These are phyloP conservation scores for Rhododendron vialii DNA, from an alignment of 148 eudicot genomes.

Conservation along the genomic window DNA sequence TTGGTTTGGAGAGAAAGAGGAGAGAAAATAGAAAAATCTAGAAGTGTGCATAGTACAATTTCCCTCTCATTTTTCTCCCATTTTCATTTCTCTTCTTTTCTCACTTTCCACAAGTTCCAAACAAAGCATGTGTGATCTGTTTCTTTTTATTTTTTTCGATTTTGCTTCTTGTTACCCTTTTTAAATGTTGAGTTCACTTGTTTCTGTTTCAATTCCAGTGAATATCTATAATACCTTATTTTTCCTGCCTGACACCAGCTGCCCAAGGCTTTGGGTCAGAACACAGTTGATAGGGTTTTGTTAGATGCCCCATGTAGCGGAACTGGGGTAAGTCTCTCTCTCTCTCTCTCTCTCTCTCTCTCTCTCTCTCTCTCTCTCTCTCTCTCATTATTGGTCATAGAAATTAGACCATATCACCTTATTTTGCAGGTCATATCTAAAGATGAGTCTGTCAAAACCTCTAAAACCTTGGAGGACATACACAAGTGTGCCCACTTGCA, in stretches of 20 bases:
- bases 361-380: not conserved
- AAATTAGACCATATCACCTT: not conserved
- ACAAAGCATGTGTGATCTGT: not conserved
- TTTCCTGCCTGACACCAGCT: constrained; percentile 41
- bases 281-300: constrained; percentile 79
- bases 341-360: not conserved
- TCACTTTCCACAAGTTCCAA: no score
- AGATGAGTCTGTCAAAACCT: constrained; percentile 94
- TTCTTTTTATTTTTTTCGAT: not conserved
- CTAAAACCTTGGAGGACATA: constrained; percentile 66
- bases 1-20: no score
- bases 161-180: not conserved
- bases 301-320: constrained; percentile 99
- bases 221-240: not conserved
- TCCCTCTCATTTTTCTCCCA: no score
- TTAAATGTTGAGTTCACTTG: not conserved
- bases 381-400: not conserved
- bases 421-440: constrained; percentile 82
- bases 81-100: no score
- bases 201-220: not conserved
- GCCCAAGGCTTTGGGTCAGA: constrained; percentile 79
- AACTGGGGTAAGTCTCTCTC: constrained; percentile 62
- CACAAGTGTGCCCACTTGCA: constrained; percentile 74
- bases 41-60: no score
- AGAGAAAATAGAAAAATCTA: no score